Conservation (phyloP, 2,329 filamentous ascomycete species). For the Claviceps pazoutovae region DNA sequence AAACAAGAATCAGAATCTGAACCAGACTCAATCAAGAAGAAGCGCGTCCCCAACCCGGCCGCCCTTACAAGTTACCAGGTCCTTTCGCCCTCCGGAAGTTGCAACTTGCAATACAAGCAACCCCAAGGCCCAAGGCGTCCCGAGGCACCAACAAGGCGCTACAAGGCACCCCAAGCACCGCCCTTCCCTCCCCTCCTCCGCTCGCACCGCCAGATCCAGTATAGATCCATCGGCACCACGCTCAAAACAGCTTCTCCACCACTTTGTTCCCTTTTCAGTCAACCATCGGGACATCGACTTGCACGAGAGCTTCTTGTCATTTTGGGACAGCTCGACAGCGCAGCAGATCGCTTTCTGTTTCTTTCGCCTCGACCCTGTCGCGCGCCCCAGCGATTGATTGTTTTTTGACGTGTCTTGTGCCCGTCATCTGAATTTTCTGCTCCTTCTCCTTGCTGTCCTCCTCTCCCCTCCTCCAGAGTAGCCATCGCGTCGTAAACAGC, state of each 20-base stretch:
- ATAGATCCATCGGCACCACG: constrained; percentile 51
- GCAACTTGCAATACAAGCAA: background rate
- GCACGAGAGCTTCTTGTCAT: constrained; percentile 19
- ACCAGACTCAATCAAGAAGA: constrained; percentile 25
- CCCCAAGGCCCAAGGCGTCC: background rate
- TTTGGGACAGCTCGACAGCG: constrained; percentile 5
- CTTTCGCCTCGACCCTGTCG: background rate
- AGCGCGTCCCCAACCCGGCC: constrained; percentile 12
- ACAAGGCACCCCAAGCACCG: constrained; percentile 30
- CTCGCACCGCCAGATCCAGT: constrained; percentile 49
- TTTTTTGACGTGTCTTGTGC: constrained; percentile 1
- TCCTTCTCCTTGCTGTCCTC: background rate
- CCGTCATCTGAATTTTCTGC: constrained; percentile 1
- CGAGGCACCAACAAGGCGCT: background rate
- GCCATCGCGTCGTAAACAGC: constrained; percentile 1
- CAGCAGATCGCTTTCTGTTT: background rate
- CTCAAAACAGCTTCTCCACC: constrained; percentile 52
- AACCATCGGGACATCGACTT: constrained; percentile 7
- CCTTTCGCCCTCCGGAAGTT: background rate
- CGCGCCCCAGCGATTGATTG: constrained; percentile 1
- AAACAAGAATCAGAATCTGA: too few relatives aligned
- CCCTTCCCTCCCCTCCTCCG: constrained; percentile 24
- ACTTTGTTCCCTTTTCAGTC: constrained; percentile 36
- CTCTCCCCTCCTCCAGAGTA: background rate
- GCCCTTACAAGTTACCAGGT: background rate